Percentiles rank a stretch among this genome's conserved stretches.
These are phyloP conservation scores for Plasmodium sp. DNA, from an alignment of 169 alveolate species.

Conservation along the genomic window DNA sequence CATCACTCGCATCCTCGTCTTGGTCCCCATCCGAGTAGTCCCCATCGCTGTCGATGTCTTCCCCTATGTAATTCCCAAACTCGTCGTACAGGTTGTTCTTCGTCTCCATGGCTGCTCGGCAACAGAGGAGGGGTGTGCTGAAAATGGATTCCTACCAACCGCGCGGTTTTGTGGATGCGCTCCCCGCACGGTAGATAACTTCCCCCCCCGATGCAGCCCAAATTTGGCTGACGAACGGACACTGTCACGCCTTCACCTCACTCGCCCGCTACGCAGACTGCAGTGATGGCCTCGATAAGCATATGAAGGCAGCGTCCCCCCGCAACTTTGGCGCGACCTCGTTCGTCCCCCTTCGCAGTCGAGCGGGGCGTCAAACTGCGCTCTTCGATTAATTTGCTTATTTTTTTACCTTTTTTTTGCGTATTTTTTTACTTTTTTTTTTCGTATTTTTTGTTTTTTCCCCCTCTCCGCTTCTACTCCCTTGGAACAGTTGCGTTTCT, in stretches of 20 bases:
- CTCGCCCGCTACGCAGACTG: too few species aligned
- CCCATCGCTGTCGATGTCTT: slow-evolving; percentile 88
- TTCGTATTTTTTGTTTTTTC: background rate
- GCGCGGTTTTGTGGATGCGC: too few species aligned
- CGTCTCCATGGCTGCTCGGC: slow-evolving; percentile 4
- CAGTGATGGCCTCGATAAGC: background rate
- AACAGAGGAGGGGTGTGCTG: background rate
- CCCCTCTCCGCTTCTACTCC: background rate
- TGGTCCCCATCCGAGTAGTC: slow-evolving; percentile 74
- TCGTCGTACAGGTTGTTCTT: slow-evolving; percentile 95
- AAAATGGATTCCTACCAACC: background rate
- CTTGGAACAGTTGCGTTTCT: background rate
- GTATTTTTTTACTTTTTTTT: background rate
- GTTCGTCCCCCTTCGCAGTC: background rate
- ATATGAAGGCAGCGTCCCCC: background rate
- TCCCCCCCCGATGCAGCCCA: background rate
- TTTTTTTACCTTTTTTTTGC: background rate
- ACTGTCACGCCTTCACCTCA: background rate
- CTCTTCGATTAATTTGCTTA: background rate
- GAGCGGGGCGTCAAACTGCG: background rate
- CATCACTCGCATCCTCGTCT: slow-evolving; percentile 73
- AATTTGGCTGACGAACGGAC: too few species aligned
- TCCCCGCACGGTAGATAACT: background rate
- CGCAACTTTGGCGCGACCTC: background rate
- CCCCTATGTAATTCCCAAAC: slow-evolving; percentile 99